Percentiles rank a stretch among this genome's conserved stretches.
phyloP scores from a whole-genome alignment of 2,329 filamentous ascomycete species.

The Gaeumannomyces sp. region DNA sequence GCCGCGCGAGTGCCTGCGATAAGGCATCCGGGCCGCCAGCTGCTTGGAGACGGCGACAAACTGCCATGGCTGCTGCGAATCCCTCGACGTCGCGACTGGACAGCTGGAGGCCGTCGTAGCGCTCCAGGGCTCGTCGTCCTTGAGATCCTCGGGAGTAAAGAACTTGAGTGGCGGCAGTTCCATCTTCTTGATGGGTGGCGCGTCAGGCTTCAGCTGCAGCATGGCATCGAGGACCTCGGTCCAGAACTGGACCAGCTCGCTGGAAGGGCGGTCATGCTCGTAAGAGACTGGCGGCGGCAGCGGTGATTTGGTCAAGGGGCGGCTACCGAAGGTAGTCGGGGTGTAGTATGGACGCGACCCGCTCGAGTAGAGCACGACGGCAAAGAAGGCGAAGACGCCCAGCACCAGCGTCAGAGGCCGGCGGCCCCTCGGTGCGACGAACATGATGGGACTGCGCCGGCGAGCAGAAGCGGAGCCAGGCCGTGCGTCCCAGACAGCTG shows the following conservation, averaged over 20 bases:
- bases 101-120: neutral
- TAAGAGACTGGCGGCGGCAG: neutral
- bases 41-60: conserved; percentile 28
- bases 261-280: conserved; percentile 11
- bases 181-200: conserved; percentile 4
- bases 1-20: conserved; percentile 29
- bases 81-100: neutral
- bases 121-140: neutral
- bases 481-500: too few relatives aligned
- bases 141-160: neutral
- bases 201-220: conserved; percentile 9
- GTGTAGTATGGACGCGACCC: neutral
- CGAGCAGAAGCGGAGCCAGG: too few relatives aligned
- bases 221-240: conserved; percentile 12
- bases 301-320: neutral
- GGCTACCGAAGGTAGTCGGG: neutral
- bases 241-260: conserved; percentile 17
- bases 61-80: conserved; percentile 24
- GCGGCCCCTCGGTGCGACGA: conserved; percentile 7
- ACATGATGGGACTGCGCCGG: conserved; percentile 1
- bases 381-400: neutral
- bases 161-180: neutral
- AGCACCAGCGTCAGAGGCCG: conserved; percentile 5
- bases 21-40: conserved; percentile 27
- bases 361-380: neutral